Conservation (phyloP, 2,329 filamentous ascomycete species). For the Dothideomycetes sp. region DNA sequence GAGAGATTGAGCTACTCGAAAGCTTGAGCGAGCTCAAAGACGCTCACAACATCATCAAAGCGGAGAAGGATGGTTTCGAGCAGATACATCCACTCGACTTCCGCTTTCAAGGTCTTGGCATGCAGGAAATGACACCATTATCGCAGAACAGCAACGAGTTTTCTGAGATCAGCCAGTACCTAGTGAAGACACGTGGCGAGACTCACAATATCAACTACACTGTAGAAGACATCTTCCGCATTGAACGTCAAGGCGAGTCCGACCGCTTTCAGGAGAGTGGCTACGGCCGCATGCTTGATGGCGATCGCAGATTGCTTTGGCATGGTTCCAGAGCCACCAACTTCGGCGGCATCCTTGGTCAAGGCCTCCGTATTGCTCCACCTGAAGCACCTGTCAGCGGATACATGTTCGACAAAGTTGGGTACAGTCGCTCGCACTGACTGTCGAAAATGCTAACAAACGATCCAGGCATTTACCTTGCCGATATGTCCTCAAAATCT, state of each 20-base stretch:
- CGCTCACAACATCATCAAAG: constrained; percentile 65
- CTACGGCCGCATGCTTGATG: constrained; percentile 39
- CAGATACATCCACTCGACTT: constrained; percentile 56
- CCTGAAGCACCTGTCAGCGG: constrained; percentile 59
- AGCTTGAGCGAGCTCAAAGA: constrained; percentile 79
- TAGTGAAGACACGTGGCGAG: constrained; percentile 52
- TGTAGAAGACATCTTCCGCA: constrained; percentile 69
- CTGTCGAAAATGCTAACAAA: not conserved
- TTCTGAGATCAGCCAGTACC: constrained; percentile 52
- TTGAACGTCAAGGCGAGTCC: constrained; percentile 62
- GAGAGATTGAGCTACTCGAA: constrained; percentile 69
- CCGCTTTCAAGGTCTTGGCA: constrained; percentile 58
- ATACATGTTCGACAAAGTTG: constrained; percentile 68
- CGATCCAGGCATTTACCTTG: constrained; percentile 58
- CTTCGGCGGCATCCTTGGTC: constrained; percentile 75
- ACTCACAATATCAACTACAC: constrained; percentile 54
- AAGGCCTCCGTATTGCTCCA: constrained; percentile 82
- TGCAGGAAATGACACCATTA: constrained; percentile 68
- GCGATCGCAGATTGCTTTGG: constrained; percentile 70
- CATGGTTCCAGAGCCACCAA: constrained; percentile 78
- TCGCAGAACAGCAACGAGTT: constrained; percentile 52
- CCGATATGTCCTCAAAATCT: constrained; percentile 75
- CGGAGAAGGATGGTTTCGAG: constrained; percentile 34
- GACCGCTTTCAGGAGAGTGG: constrained; percentile 53
- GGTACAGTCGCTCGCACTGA: not conserved